Conservation (phyloP, 1,284 basidiomycete genomes). For the Ganoderma resinaceum region DNA sequence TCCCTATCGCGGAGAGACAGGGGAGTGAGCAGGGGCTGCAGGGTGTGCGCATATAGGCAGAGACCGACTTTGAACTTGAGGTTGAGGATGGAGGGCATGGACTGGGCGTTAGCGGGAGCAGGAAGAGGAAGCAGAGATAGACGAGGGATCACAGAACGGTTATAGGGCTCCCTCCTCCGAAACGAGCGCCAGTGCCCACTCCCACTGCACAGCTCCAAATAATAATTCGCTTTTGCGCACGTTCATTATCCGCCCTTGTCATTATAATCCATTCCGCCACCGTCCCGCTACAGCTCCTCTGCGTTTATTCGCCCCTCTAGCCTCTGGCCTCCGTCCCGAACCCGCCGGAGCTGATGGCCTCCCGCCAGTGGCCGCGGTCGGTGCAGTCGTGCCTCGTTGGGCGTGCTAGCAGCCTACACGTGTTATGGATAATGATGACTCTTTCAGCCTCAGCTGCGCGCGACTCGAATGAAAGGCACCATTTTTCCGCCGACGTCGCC, state of each 20-base stretch:
- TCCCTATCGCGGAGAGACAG: constrained; percentile 57
- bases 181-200: constrained; percentile 19
- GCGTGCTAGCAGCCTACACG: constrained; percentile 30
- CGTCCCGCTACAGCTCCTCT: neutral
- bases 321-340: constrained; percentile 15
- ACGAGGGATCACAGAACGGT: constrained; percentile 30
- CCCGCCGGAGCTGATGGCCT: neutral
- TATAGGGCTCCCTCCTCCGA: constrained; percentile 37
- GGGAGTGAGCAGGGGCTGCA: constrained; percentile 32
- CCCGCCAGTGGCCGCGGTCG: constrained; percentile 11
- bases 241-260: constrained; percentile 2
- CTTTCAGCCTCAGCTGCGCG: constrained; percentile 34
- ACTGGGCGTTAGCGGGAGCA: constrained; percentile 33
- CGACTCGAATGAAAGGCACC: constrained; percentile 38
- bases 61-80: constrained; percentile 82
- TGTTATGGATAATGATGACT: constrained; percentile 32
- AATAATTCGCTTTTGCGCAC: neutral
- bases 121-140: constrained; percentile 35
- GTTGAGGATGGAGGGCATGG: constrained; percentile 84
- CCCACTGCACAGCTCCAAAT: constrained; percentile 4
- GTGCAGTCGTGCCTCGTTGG: constrained; percentile 24
- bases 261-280: constrained; percentile 2
- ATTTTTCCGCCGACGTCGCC: constrained; percentile 42
- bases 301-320: neutral
- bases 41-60: constrained; percentile 22